These are phyloP conservation scores for Hirschfeldia incana DNA, from an alignment of 345 rosid genomes.

Conservation along the genomic window DNA sequence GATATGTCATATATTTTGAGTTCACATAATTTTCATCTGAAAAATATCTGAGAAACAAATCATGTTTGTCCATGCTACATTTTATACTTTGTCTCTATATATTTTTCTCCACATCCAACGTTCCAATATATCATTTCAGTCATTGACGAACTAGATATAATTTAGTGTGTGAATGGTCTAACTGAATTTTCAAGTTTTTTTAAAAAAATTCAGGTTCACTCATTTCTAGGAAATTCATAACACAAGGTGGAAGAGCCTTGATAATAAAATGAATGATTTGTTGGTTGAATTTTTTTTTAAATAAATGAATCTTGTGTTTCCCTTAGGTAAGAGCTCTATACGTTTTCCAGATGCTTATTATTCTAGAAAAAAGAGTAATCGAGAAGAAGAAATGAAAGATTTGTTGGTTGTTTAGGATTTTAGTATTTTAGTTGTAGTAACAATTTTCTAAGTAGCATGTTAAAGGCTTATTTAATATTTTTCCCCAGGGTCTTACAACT, in stretches of 20 bases:
- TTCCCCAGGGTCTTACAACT: too few species aligned
- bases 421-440: too few species aligned
- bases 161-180: not conserved
- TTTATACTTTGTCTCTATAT: not conserved
- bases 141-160: not conserved
- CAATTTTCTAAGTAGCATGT: too few species aligned
- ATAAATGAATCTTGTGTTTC: not conserved
- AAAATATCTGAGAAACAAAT: not conserved
- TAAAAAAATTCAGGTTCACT: not conserved
- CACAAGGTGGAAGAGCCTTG: not conserved
- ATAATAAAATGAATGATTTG: too few species aligned
- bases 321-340: not conserved
- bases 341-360: not conserved
- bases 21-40: not conserved
- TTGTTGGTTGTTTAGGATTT: too few species aligned
- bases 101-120: not conserved
- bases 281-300: not conserved
- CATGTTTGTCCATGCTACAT: not conserved
- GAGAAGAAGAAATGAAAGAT: not conserved
- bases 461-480: too few species aligned
- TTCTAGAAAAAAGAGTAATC: not conserved
- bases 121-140: too few species aligned
- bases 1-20: not conserved
- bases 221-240: not conserved
- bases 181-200: not conserved